Evolutionary conservation across 768 basidiomycete species (phyloP), one percentile per base, ranked within the genome.

Genomic region (Kwoniella pini): DNA sequence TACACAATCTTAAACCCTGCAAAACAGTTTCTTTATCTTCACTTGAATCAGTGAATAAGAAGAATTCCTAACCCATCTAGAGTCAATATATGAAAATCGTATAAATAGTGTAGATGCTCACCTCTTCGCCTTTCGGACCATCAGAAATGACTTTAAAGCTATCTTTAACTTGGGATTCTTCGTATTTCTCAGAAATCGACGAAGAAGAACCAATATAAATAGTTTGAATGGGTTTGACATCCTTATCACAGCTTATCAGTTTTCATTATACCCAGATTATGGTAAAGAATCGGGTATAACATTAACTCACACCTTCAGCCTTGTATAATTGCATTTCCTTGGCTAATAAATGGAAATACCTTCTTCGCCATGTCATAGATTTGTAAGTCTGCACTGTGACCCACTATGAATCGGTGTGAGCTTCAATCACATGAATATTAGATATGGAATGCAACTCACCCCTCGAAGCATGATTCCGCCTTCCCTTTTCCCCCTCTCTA

Each of bases 131-230:
- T 21, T 59, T 48, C 9, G 51, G 42, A 12, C 63, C 65, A n/a
- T 50, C 50, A 10, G 67, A 60, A 15, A 62, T 39, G 40, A 75
- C 56, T 53, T 71, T 75, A 54, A 70, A 75, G 40, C 74, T 75
- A 13, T 59, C 74, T 40, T 75, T 69, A 7, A 75, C 69, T 44
- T 72, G 71, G 21, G 58, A 60, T 48, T 75, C 74, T 30, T 75
- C 74, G 53, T 75, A 75, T 42, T 51, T 60, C 38, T 65, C 62
- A 3, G 62, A 57, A 1, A 75, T 45, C 13, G 44, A 51, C 6
- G 65, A 33, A 0, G 33, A 36, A 1, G n/a, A 24, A 4, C 57
- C 60, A 10, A 75, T 53, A 17, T 49, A 55, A 5, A 75, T 72
- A 10, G 54, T 58, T 48, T 63, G 60, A 6, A 75, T 75, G 1